A percentile compares a stretch with the other conserved stretches of the same genome.
These are phyloP conservation scores for Diaporthe capsici DNA, from an alignment of 2,329 filamentous ascomycete species.

Conservation along the genomic window DNA sequence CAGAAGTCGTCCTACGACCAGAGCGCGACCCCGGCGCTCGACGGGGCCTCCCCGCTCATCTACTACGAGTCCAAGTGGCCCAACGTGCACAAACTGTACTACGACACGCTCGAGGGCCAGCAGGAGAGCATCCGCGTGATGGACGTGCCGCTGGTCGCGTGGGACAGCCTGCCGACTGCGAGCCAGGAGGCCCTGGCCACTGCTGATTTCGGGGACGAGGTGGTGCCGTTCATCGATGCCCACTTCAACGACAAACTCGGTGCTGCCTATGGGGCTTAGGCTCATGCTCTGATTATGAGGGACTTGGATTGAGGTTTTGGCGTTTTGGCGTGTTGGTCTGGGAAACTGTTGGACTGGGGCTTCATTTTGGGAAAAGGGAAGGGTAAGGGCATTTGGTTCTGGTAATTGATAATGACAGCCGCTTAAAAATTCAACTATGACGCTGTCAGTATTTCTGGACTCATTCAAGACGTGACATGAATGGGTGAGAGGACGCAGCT, in stretches of 20 bases:
- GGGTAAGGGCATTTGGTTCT: not conserved
- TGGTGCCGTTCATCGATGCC: slow-evolving; percentile 55
- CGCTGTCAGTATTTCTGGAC: not conserved
- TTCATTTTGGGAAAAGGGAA: not conserved
- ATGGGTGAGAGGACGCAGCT: not conserved
- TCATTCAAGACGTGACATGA: not conserved
- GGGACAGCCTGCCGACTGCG: slow-evolving; percentile 53
- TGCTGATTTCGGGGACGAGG: slow-evolving; percentile 57
- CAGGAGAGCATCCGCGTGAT: slow-evolving; percentile 47
- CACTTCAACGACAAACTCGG: slow-evolving; percentile 42
- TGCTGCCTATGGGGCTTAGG: not conserved
- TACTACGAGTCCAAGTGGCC: slow-evolving; percentile 51
- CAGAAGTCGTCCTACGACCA: slow-evolving; percentile 50
- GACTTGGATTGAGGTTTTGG: not conserved
- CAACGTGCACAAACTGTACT: slow-evolving; percentile 53
- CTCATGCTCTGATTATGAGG: not conserved
- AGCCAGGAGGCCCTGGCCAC: slow-evolving; percentile 52
- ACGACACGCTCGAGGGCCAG: slow-evolving; percentile 51
- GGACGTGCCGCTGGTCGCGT: slow-evolving; percentile 54
- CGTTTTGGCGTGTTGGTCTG: not conserved
- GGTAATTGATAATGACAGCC: not conserved
- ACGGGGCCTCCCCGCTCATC: slow-evolving; percentile 49
- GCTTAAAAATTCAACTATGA: not conserved
- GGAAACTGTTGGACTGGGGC: not conserved
- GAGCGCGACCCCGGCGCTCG: slow-evolving; percentile 46